Conservation (phyloP, 345 rosid species). For the Bruguiera sexangula region DNA sequence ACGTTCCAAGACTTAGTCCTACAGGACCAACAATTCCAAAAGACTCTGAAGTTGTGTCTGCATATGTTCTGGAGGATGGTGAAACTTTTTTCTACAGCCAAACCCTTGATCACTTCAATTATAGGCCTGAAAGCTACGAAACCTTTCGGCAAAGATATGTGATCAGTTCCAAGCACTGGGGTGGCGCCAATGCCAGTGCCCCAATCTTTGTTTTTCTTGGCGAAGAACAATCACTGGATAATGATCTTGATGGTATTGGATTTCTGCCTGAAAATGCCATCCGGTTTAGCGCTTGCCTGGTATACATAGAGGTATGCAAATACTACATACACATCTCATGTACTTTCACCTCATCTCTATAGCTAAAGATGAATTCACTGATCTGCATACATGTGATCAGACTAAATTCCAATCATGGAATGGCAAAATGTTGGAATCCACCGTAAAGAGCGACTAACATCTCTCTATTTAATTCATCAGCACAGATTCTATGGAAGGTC, state of each 20-base stretch:
- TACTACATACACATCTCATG: background rate
- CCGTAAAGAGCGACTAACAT: background rate
- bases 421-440: no score
- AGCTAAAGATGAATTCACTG: background rate
- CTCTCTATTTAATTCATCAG: constrained; percentile 14
- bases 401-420: no score
- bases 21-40: constrained; percentile 9
- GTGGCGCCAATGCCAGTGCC: constrained; percentile 25
- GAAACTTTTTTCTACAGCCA: constrained; percentile 38
- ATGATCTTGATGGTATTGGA: background rate
- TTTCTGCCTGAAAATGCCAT: constrained; percentile 35
- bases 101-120: constrained; percentile 52
- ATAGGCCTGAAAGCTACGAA: constrained; percentile 35
- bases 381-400: no score
- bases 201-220: constrained; percentile 45
- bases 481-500: constrained; percentile 50
- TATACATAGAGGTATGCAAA: constrained; percentile 40
- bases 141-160: constrained; percentile 39
- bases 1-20: constrained; percentile 38
- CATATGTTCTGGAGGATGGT: constrained; percentile 11
- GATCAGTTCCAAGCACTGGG: constrained; percentile 39
- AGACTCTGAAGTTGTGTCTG: constrained; percentile 3
- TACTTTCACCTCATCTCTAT: background rate
- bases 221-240: constrained; percentile 26
- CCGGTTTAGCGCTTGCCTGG: constrained; percentile 27